phyloP scores from a whole-genome alignment of 139 green algal species.

The Axilococcus clingmanii region DNA sequence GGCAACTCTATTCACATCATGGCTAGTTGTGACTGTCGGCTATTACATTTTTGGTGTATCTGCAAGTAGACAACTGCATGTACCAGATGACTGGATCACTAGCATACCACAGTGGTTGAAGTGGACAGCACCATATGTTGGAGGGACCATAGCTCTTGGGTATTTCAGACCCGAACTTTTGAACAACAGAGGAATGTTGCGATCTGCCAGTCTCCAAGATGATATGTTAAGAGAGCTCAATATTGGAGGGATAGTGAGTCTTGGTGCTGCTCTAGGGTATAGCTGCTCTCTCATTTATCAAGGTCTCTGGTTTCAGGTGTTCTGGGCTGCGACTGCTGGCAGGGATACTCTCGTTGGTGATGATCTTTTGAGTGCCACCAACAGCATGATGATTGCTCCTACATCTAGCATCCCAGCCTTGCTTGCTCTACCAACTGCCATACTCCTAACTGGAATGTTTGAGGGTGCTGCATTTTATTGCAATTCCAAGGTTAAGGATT shows the following conservation, averaged over 20 bases:
- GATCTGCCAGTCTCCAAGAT: neutral
- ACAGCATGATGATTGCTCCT: too few relatives aligned
- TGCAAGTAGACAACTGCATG: too few relatives aligned
- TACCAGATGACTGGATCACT: too few relatives aligned
- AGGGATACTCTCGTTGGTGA: neutral
- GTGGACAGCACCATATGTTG: slow-evolving; percentile 1
- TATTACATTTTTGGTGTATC: too few relatives aligned
- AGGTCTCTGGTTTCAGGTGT: neutral
- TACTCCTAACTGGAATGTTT: neutral
- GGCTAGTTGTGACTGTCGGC: too few relatives aligned
- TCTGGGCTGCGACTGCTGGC: too few relatives aligned
- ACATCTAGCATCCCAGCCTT: too few relatives aligned
- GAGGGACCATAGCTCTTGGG: neutral
- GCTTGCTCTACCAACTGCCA: neutral
- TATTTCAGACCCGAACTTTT: neutral
- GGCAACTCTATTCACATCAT: too few relatives aligned
- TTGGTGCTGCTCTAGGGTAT: neutral
- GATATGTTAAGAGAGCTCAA: slow-evolving; percentile 1
- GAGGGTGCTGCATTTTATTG: neutral
- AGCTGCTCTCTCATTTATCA: neutral
- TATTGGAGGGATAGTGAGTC: neutral
- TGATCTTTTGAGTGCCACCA: neutral
- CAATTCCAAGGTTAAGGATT: too few relatives aligned
- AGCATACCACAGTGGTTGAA: too few relatives aligned
- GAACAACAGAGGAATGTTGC: neutral